Evolutionary conservation across 2,329 filamentous ascomycete genomes (phyloP), one percentile per base, ranked within the genome.

Genomic region (Dactylellina cionopaga): DNA sequence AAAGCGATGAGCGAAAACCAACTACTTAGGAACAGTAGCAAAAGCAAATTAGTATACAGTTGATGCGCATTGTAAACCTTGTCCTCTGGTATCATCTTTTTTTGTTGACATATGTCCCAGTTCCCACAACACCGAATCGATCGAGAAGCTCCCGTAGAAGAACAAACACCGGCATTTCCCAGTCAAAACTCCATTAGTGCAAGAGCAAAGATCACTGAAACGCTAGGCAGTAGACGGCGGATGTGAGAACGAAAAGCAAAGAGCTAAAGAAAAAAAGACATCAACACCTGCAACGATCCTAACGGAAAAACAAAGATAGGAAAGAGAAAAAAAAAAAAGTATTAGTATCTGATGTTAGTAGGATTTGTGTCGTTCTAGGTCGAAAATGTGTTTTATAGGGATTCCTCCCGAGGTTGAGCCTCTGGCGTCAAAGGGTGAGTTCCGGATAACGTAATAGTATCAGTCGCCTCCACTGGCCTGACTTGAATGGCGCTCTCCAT

Each of bases 401-500:
- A n/a, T n/a, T n/a, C n/a, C n/a, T n/a, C n/a, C n/a, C n/a, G n/a
- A n/a, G n/a, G n/a, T n/a, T n/a, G n/a, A n/a, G 52, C 44, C 9
- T 71, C 66, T 5, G 66, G 66, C 1, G 58, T 52, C 44, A 64
- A 54, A 9, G 52, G 44, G 41, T 64, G 66, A 7, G 41, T 71
- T 24, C 66, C 66, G 9, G 58, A 64, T 17, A 71, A 39, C 17
- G 54, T 56, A 15, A 71, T 52, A 3, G 58, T 63, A 15, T 63
- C 65, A 22, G 47, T 63, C 4, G 43, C 31, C 10, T 46, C 66
- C 2, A 24, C 51, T 3, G 66, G 66, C n/a, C 25, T 22, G 31
- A 64, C 51, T 9, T 63, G 66, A 47, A 71, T 71, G 5, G 52
- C 51, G 11, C 33, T 47, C 25, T 71, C 66, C 66, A 71, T 71